These are phyloP conservation scores for Pseudopyrenochaeta lycopersici DNA, from an alignment of 2,329 filamentous ascomycete genomes.

Conservation along the genomic window DNA sequence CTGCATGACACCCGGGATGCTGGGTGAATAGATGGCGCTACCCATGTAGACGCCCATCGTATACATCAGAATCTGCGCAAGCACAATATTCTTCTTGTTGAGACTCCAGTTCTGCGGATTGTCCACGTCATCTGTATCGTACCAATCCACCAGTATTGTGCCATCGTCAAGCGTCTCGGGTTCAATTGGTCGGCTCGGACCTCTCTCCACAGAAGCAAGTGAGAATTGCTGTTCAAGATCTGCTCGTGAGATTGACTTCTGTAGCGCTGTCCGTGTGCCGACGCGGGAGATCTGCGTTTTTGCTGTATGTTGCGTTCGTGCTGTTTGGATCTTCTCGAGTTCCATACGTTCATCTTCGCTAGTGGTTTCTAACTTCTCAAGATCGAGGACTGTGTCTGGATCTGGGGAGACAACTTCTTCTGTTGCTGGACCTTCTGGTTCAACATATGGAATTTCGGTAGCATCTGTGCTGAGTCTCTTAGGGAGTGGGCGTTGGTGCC, in stretches of 20 bases:
- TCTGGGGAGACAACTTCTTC: conserved; percentile 36
- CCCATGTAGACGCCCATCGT: conserved; percentile 68
- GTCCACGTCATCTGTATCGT: conserved; percentile 49
- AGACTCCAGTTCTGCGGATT: conserved; percentile 54
- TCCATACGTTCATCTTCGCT: conserved; percentile 31
- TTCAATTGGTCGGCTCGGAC: conserved; percentile 46
- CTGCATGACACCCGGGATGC: conserved; percentile 57
- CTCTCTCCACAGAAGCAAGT: conserved; percentile 44
- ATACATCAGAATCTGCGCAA: conserved; percentile 61
- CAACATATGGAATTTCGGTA: conserved; percentile 8
- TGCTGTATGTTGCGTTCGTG: conserved; percentile 32
- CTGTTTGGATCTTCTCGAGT: conserved; percentile 46
- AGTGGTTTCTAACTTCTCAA: conserved; percentile 29
- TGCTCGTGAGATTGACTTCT: conserved; percentile 45
- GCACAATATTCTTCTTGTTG: conserved; percentile 47
- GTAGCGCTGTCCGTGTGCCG: conserved; percentile 48
- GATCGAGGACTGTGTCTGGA: conserved; percentile 34
- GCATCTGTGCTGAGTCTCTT: conserved; percentile 20
- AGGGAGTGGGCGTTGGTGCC: conserved; percentile 15
- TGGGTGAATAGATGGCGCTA: conserved; percentile 61
- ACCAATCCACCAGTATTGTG: conserved; percentile 55
- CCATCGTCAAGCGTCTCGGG: conserved; percentile 48
- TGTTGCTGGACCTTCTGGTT: conserved; percentile 27
- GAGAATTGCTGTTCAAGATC: conserved; percentile 54
- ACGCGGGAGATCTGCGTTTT: conserved; percentile 46